A percentile compares a stretch with the other conserved stretches of the same genome.
phyloP scores from a whole-genome alignment of 2,329 filamentous ascomycete genomes.

The Karstenula rhodostoma region DNA sequence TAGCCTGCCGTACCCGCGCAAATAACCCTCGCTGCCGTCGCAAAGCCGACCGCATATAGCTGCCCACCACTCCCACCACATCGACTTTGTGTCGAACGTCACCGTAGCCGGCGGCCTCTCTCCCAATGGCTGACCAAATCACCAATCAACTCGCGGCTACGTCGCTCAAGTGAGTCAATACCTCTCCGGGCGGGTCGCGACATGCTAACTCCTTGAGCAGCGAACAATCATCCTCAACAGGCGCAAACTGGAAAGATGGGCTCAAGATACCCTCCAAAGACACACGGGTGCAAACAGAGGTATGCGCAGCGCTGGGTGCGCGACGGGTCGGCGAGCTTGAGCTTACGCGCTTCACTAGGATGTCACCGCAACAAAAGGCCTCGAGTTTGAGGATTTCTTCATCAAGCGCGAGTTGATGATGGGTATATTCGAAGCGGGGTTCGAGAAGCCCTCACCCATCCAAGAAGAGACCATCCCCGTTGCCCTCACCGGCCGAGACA shows the following conservation, averaged over 20 bases:
- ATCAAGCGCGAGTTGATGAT: constrained; percentile 95
- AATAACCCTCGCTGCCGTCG: constrained; percentile 30
- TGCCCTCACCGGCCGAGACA: constrained; percentile 91
- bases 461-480: constrained; percentile 99
- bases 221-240: constrained; percentile 56
- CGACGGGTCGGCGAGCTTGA: constrained; percentile 1
- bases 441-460: constrained; percentile 98
- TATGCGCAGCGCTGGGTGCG: constrained; percentile 46
- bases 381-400: constrained; percentile 97
- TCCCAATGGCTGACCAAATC: constrained; percentile 59
- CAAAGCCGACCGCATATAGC: constrained; percentile 18
- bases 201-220: constrained; percentile 42
- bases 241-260: constrained; percentile 76
- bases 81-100: constrained; percentile 25
- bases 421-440: constrained; percentile 99
- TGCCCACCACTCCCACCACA: constrained; percentile 16
- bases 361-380: constrained; percentile 96
- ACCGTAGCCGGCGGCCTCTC: constrained; percentile 35
- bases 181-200: not conserved
- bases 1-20: constrained; percentile 26
- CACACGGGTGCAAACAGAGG: constrained; percentile 81
- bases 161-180: constrained; percentile 55
- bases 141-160: constrained; percentile 66
- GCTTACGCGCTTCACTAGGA: constrained; percentile 66
- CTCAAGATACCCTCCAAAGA: constrained; percentile 78